Evolutionary conservation across 2,329 filamentous ascomycete species (phyloP).

Genomic region (Alternaria conjuncta): DNA sequence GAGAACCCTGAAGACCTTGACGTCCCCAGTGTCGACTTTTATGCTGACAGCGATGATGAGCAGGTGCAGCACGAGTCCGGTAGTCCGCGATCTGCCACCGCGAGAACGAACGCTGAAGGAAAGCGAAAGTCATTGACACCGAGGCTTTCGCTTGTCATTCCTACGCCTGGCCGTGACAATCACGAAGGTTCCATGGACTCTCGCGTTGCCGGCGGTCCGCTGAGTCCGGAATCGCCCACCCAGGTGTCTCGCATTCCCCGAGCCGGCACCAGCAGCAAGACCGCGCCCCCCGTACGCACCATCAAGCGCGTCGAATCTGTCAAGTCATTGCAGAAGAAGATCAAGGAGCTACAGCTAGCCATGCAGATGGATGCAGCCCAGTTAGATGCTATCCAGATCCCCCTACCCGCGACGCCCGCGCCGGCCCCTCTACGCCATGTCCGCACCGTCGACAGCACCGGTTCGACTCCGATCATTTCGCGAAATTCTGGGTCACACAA

Average conservation of each 20-base stretch:
- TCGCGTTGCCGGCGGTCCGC: not conserved
- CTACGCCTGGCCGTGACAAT: not conserved
- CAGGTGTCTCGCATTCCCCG: slow-evolving; percentile 39
- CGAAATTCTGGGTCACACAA: not conserved
- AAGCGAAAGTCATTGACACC: slow-evolving; percentile 13
- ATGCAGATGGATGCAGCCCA: slow-evolving; percentile 1
- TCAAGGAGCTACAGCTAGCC: not conserved
- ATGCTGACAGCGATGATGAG: slow-evolving; percentile 22
- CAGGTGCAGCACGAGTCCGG: slow-evolving; percentile 8
- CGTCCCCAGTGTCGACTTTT: slow-evolving; percentile 8
- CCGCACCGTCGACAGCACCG: slow-evolving; percentile 30
- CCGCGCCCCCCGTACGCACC: slow-evolving; percentile 5
- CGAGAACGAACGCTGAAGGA: not conserved
- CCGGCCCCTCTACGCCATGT: slow-evolving; percentile 19
- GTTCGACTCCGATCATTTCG: slow-evolving; percentile 23
- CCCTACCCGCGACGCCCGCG: slow-evolving; percentile 4
- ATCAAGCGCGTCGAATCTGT: slow-evolving; percentile 27
- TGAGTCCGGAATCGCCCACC: slow-evolving; percentile 8
- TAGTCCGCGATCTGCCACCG: not conserved
- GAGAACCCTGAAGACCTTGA: slow-evolving; percentile 15
- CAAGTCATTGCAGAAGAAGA: slow-evolving; percentile 5
- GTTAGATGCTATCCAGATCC: slow-evolving; percentile 1
- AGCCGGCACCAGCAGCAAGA: slow-evolving; percentile 7
- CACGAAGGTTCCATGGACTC: not conserved
- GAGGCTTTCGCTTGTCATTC: slow-evolving; percentile 29